Evolutionary conservation across 768 basidiomycete species (phyloP).

Genomic region (Lentinula guzmanii): DNA sequence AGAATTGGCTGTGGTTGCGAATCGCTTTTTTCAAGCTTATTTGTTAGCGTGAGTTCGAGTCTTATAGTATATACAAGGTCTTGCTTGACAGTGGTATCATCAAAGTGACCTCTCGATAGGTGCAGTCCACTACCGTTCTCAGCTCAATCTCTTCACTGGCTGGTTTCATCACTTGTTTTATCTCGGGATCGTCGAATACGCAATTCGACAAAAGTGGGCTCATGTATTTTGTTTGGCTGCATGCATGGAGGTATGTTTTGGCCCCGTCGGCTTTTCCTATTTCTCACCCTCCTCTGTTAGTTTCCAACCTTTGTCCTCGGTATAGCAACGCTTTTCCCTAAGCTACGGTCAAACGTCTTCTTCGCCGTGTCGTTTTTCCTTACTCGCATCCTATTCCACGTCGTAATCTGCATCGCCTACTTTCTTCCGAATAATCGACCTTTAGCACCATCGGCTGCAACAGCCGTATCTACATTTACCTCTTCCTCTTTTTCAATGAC

Average conservation of each 20-base stretch:
- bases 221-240: conserved; percentile 38
- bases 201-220: conserved; percentile 26
- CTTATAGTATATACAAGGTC: conserved; percentile 9
- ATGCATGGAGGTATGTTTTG: conserved; percentile 36
- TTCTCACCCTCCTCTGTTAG: conserved; percentile 15
- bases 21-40: conserved; percentile 42
- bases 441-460: neutral
- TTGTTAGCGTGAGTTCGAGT: conserved; percentile 28
- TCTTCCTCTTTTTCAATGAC: neutral
- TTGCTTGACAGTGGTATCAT: neutral
- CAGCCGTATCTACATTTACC: neutral
- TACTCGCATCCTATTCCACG: conserved; percentile 44
- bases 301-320: conserved; percentile 52
- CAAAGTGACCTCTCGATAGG: conserved; percentile 36
- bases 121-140: conserved; percentile 36
- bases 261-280: neutral
- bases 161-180: conserved; percentile 48
- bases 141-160: conserved; percentile 44
- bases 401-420: conserved; percentile 27
- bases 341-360: conserved; percentile 38
- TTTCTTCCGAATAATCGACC: conserved; percentile 20
- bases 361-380: conserved; percentile 47
- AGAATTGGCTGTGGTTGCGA: conserved; percentile 17
- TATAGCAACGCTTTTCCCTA: conserved; percentile 35
- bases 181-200: conserved; percentile 32